phyloP scores from a whole-genome alignment of 768 basidiomycete genomes.

The Rhizopogon sp. region DNA sequence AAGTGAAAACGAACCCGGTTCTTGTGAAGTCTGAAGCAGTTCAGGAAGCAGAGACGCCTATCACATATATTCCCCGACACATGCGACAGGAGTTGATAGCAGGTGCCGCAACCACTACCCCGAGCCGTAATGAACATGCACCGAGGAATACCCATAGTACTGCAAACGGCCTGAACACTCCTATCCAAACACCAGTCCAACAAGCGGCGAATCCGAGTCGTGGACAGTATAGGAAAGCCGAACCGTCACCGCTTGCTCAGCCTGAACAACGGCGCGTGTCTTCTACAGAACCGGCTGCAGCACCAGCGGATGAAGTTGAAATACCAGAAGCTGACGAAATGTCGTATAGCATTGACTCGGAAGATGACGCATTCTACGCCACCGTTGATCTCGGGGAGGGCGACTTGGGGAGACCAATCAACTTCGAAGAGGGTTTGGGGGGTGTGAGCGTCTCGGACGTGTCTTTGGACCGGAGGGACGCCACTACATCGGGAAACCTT shows the following conservation, averaged over 20 bases:
- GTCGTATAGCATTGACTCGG: constrained; percentile 49
- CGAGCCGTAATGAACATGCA: neutral
- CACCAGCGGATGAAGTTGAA: neutral
- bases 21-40: constrained; percentile 15
- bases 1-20: neutral
- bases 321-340: constrained; percentile 19
- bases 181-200: constrained; percentile 28
- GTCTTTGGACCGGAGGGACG: neutral
- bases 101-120: constrained; percentile 5
- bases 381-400: constrained; percentile 46
- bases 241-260: constrained; percentile 8
- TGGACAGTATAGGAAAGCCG: neutral
- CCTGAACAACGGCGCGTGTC: constrained; percentile 11
- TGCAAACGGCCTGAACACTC: constrained; percentile 24
- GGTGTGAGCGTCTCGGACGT: constrained; percentile 9
- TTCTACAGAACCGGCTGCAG: constrained; percentile 3
- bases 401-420: constrained; percentile 33
- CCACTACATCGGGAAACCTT: neutral
- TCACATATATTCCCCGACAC: constrained; percentile 36
- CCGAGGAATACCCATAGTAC: neutral
- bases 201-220: constrained; percentile 4
- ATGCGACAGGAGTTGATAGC: constrained; percentile 25
- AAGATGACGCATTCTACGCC: constrained; percentile 65
- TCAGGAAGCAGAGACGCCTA: constrained; percentile 11
- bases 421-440: constrained; percentile 33